phyloP scores from a whole-genome alignment of 179 eudicot species.

The Spergularia azorica region DNA sequence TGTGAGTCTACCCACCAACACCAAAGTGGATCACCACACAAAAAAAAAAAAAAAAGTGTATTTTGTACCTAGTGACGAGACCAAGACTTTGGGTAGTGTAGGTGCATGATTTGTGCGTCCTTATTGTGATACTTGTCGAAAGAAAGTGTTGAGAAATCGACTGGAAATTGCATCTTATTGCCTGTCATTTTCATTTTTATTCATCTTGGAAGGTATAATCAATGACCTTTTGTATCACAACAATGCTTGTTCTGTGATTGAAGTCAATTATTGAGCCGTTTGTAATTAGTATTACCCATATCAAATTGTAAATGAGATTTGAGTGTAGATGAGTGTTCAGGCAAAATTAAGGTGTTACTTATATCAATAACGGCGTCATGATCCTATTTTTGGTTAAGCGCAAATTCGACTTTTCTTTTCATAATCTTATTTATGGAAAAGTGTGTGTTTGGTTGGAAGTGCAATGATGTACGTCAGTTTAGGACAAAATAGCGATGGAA shows the following conservation, averaged over 20 bases:
- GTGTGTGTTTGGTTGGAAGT: too few relatives aligned
- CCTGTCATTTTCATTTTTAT: conserved; percentile 13
- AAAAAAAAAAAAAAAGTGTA: not conserved
- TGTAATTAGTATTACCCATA: not conserved
- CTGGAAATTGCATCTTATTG: conserved; percentile 19
- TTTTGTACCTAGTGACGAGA: not conserved
- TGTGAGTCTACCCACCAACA: conserved; percentile 14
- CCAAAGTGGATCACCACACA: not conserved
- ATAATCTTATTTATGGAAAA: too few relatives aligned
- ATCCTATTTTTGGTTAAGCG: too few relatives aligned
- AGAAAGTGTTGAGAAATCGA: conserved; percentile 14
- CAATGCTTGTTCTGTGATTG: not conserved
- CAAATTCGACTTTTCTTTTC: too few relatives aligned
- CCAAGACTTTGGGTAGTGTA: not conserved
- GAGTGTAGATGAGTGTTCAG: not conserved
- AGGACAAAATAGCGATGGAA: too few relatives aligned
- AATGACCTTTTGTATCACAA: not conserved
- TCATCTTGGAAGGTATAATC: not conserved
- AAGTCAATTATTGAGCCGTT: conserved; percentile 15
- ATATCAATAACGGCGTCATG: too few relatives aligned
- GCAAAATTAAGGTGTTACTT: not conserved
- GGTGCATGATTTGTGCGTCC: not conserved
- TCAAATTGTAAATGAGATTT: too few relatives aligned
- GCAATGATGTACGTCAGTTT: too few relatives aligned
- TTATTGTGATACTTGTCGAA: conserved; percentile 4